Evolutionary conservation across 1,284 basidiomycete genomes (phyloP).

Genomic region (Blastosporella zonata): DNA sequence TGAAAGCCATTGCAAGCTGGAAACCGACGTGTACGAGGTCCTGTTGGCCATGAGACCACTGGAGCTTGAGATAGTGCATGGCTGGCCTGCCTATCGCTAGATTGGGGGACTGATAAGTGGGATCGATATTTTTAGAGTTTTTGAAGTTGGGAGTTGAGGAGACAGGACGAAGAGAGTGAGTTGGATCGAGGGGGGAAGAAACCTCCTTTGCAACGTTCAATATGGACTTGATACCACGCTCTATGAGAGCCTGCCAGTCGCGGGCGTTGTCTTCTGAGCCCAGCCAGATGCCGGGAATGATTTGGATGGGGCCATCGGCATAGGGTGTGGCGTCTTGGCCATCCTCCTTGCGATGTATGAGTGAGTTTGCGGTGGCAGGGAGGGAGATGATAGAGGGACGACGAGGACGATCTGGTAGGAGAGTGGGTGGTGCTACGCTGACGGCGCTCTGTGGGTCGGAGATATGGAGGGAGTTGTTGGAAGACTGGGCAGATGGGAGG

Average conservation of each 20-base stretch:
- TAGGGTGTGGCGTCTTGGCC: constrained; percentile 65
- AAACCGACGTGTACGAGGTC: constrained; percentile 82
- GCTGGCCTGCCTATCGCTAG: constrained; percentile 63
- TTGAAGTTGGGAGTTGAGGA: constrained; percentile 68
- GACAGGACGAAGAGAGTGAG: constrained; percentile 49
- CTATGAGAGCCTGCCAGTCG: constrained; percentile 69
- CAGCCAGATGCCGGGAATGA: constrained; percentile 88
- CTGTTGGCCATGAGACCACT: constrained; percentile 92
- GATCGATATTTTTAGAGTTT: constrained; percentile 31
- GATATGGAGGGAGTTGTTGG: constrained; percentile 45
- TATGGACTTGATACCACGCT: constrained; percentile 75
- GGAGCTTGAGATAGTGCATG: constrained; percentile 89
- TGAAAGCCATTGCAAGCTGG: constrained; percentile 75
- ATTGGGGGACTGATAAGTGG: constrained; percentile 65
- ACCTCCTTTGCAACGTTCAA: constrained; percentile 97
- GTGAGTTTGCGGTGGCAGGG: constrained; percentile 41
- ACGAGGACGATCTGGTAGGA: constrained; percentile 37
- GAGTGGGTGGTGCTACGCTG: constrained; percentile 23
- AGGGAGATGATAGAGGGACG: constrained; percentile 68
- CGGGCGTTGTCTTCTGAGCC: constrained; percentile 93
- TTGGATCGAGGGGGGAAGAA: constrained; percentile 67
- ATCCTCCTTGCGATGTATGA: constrained; percentile 64
- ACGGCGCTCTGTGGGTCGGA: constrained; percentile 29
- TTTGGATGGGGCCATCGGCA: constrained; percentile 80
- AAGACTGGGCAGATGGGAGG: constrained; percentile 59